Percentiles rank a stretch among this genome's conserved stretches.
Conservation (phyloP, 768 basidiomycete species). For the Phylloporus arenicola region DNA sequence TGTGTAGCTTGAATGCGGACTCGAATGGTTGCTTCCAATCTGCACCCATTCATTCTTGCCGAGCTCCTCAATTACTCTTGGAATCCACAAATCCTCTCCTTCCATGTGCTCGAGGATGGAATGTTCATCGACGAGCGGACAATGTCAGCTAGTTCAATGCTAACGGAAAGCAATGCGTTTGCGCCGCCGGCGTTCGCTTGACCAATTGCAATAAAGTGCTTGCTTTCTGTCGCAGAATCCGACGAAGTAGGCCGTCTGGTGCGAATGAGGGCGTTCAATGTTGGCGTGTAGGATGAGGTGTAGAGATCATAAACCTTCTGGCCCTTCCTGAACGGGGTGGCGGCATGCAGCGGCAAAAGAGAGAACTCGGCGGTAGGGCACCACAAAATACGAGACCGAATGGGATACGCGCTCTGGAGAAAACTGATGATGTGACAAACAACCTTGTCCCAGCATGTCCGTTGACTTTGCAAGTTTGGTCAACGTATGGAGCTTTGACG, state of each 20-base stretch:
- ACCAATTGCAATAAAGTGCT: neutral
- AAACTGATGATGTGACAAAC: neutral
- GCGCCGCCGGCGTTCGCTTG: neutral
- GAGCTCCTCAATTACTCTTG: neutral
- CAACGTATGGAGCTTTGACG: neutral
- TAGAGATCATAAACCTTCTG: neutral
- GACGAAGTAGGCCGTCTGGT: neutral
- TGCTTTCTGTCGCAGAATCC: neutral
- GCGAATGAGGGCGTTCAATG: neutral
- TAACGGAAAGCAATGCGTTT: neutral
- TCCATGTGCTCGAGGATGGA: neutral
- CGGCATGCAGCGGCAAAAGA: neutral
- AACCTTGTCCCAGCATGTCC: neutral
- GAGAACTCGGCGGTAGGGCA: neutral
- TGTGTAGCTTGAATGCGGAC: neutral
- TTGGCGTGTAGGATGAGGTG: neutral
- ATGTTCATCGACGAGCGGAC: neutral
- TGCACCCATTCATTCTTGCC: neutral
- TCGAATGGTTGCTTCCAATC: neutral
- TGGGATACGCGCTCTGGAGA: neutral
- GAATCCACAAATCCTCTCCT: neutral
- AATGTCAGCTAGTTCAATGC: neutral
- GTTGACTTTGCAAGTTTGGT: neutral
- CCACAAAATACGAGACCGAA: neutral
- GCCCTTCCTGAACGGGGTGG: neutral